Conservation (phyloP, 2,329 filamentous ascomycete species). For the Paracoccidioides brasiliensis region DNA sequence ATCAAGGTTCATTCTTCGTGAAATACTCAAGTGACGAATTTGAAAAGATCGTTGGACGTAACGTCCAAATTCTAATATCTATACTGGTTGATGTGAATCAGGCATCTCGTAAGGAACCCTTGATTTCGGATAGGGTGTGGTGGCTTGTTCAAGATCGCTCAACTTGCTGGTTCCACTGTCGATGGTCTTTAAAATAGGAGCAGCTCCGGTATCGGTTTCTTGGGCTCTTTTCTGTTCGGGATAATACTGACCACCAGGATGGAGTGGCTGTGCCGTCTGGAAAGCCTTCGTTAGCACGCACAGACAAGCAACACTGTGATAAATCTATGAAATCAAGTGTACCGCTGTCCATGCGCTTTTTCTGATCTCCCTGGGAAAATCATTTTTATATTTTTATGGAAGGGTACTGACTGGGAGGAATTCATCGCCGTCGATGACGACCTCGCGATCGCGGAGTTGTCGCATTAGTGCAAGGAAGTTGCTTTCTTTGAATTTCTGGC, state of each 20-base stretch:
- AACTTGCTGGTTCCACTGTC: conserved; percentile 17
- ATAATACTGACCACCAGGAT: conserved; percentile 36
- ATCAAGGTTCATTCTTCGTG: background rate
- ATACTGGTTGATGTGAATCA: background rate
- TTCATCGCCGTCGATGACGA: conserved; percentile 57
- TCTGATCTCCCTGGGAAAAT: conserved; percentile 19
- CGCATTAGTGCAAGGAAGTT: conserved; percentile 67
- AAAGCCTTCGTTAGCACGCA: conserved; percentile 20
- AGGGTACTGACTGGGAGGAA: conserved; percentile 35
- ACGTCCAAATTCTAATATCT: background rate
- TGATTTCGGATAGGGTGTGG: conserved; percentile 4
- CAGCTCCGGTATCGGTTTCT: background rate
- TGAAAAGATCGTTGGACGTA: background rate
- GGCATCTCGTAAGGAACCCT: background rate
- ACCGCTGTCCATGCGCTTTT: conserved; percentile 24
- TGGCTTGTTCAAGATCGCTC: conserved; percentile 7
- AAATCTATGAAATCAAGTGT: conserved; percentile 19
- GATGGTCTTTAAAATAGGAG: background rate
- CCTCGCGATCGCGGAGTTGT: conserved; percentile 56
- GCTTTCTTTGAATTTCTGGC: conserved; percentile 64
- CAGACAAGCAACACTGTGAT: conserved; percentile 15
- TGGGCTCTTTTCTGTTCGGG: conserved; percentile 18
- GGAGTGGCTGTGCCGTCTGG: conserved; percentile 31
- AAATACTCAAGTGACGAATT: background rate
- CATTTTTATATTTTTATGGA: conserved; percentile 16